Conservation (phyloP, 2,329 filamentous ascomycete genomes). For the Fusarium fujikuroi region DNA sequence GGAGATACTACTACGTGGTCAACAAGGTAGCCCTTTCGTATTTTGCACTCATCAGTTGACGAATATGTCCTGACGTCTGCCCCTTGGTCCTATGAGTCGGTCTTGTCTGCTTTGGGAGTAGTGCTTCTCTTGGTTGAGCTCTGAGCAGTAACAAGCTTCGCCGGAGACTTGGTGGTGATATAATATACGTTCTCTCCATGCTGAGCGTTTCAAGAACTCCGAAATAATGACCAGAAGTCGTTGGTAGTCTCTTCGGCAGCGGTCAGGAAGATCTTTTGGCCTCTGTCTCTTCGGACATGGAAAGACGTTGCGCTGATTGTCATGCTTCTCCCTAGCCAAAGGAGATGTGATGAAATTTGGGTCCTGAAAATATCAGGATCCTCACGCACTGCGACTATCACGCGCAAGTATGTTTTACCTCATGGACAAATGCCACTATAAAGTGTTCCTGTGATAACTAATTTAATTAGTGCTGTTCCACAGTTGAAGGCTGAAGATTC, state of each 20-base stretch:
- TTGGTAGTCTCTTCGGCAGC: background rate
- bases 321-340: too few species aligned
- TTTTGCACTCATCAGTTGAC: rapidly evolving
- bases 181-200: rapidly evolving
- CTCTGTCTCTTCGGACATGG: too few species aligned
- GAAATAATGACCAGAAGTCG: background rate
- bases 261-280: background rate
- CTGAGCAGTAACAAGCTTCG: rapidly evolving
- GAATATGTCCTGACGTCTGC: background rate
- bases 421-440: too few species aligned
- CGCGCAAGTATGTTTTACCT: too few species aligned
- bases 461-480: too few species aligned
- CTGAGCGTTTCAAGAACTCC: background rate
- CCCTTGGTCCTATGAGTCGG: background rate
- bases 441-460: too few species aligned
- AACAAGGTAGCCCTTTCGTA: background rate
- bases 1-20: background rate
- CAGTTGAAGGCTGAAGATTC: too few species aligned
- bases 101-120: background rate
- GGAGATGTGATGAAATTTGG: background rate
- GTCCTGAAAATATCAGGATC: background rate
- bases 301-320: too few species aligned
- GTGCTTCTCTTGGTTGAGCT: background rate
- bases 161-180: background rate
- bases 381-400: background rate